Evolutionary conservation across 495 filamentous ascomycete genomes (phyloP), one percentile per base, ranked within the genome.

Genomic region (Xylaria castorea): DNA sequence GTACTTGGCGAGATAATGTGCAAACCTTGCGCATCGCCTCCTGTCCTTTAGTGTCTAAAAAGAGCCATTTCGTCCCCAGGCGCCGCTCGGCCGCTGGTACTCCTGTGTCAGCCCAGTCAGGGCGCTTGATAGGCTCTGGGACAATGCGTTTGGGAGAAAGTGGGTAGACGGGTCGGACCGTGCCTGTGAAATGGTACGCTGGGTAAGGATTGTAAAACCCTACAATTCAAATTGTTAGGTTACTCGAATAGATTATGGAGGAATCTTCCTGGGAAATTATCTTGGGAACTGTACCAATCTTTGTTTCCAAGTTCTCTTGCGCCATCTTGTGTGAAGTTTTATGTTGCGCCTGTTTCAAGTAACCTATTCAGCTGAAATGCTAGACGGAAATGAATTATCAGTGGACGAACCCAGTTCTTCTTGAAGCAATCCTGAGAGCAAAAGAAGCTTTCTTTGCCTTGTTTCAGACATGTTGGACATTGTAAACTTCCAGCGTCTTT

Each of bases 371-470:
- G 67, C 12, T 11, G 25, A 46, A 61, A 22, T 42, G 5, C 5
- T 30, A 25, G 36, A 69, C 16, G 9, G n/a, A 7, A 32, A 32
- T 14, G 51, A 3, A 32, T 8, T 9, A 22, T 5, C 25, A 34
- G 22, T 67, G 75, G 90, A 79, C 89, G 86, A 77, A 98, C 96
- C 96, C 96, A 99, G 83, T 93, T 98, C 78, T 89, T 90, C 87
- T 97, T 98, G 85, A 99, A 99, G 87, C 96, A 99, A 76, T 98
- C 96, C 80, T 99, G 96, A 16, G 94, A 94, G 85, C 96, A 99
- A 86, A 99, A 99, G 82, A 89, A 97, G 83, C 93, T 96, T 78
- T 95, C 93, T 78, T 92, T 94, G 73, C 92, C 94, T 68, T 92
- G 82, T 81, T 95, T 97, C 69, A 97, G 85, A 77, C 96, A 99